Conservation (phyloP, 441 rosid species). For the Bocquillonia castaneifolia region DNA sequence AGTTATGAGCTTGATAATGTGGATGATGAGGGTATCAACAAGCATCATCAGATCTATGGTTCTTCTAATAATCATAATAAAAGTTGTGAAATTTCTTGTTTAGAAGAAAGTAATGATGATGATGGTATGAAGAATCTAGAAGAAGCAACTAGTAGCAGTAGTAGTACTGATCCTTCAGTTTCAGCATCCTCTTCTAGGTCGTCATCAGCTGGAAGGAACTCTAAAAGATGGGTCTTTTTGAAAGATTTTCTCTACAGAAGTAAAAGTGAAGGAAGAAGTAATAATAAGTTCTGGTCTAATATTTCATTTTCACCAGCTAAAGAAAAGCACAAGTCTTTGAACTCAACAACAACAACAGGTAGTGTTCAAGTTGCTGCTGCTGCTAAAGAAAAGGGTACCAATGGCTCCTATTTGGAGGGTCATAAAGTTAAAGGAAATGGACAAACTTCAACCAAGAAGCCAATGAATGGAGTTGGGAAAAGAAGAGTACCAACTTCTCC, state of each 20-base stretch:
- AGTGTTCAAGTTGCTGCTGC: not conserved
- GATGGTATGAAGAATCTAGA: constrained; percentile 26
- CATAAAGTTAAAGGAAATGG: constrained; percentile 25
- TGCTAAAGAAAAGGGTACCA: constrained; percentile 25
- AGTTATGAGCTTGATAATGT: constrained; percentile 33
- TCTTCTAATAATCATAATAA: not conserved
- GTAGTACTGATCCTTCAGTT: no score
- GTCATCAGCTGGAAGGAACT: constrained; percentile 85
- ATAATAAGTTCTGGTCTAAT: constrained; percentile 81
- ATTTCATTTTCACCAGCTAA: constrained; percentile 76
- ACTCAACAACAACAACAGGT: not conserved
- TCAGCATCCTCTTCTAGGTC: constrained; percentile 81
- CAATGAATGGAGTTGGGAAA: constrained; percentile 67
- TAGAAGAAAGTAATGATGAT: constrained; percentile 2
- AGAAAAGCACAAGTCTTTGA: constrained; percentile 43
- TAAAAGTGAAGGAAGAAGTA: constrained; percentile 91
- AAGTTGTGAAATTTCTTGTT: not conserved
- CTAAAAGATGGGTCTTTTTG: constrained; percentile 88
- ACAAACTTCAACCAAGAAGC: constrained; percentile 38
- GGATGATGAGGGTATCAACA: constrained; percentile 19
- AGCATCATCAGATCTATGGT: constrained; percentile 9
- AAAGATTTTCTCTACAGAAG: constrained; percentile 82
- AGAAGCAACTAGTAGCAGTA: constrained; percentile 28
- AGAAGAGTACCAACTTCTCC: constrained; percentile 72
- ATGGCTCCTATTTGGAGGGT: constrained; percentile 12